Conservation (phyloP, 2,329 filamentous ascomycete species). For the Calonectria henricotiae region DNA sequence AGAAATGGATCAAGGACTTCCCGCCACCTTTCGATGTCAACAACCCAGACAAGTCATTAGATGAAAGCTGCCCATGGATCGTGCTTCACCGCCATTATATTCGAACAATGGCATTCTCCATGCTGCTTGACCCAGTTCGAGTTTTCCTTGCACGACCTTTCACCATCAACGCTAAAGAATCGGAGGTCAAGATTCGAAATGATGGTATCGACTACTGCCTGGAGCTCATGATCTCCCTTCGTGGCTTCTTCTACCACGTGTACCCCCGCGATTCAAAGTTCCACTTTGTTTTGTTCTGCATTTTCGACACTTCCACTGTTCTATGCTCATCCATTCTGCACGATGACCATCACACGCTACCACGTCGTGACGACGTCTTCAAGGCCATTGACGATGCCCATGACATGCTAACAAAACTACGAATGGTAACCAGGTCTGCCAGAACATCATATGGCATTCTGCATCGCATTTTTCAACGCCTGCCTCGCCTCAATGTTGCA, state of each 20-base stretch:
- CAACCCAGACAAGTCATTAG: constrained; percentile 61
- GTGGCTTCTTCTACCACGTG: constrained; percentile 62
- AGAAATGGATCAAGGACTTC: constrained; percentile 63
- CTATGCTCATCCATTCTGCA: constrained; percentile 69
- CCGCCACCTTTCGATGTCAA: constrained; percentile 60
- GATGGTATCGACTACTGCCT: constrained; percentile 64
- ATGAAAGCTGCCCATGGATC: constrained; percentile 62
- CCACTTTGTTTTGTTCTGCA: constrained; percentile 66
- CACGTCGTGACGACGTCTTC: constrained; percentile 61
- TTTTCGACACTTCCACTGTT: constrained; percentile 69
- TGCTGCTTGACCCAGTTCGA: constrained; percentile 65
- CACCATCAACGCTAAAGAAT: constrained; percentile 48
- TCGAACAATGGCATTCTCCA: constrained; percentile 63
- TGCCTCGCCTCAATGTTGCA: constrained; percentile 50
- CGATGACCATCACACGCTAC: constrained; percentile 62
- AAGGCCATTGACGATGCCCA: constrained; percentile 59
- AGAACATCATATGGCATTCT: constrained; percentile 56
- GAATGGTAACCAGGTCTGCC: constrained; percentile 54
- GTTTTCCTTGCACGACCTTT: constrained; percentile 62
- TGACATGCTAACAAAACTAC: constrained; percentile 56
- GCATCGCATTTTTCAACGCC: constrained; percentile 51
- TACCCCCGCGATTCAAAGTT: constrained; percentile 66
- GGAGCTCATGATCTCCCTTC: constrained; percentile 61
- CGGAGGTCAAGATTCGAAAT: constrained; percentile 59
- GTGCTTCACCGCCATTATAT: constrained; percentile 65